Percentiles rank a stretch among this genome's conserved stretches.
phyloP scores from a whole-genome alignment of 2,329 filamentous ascomycete genomes.

The Fusarium keratoplasticum region DNA sequence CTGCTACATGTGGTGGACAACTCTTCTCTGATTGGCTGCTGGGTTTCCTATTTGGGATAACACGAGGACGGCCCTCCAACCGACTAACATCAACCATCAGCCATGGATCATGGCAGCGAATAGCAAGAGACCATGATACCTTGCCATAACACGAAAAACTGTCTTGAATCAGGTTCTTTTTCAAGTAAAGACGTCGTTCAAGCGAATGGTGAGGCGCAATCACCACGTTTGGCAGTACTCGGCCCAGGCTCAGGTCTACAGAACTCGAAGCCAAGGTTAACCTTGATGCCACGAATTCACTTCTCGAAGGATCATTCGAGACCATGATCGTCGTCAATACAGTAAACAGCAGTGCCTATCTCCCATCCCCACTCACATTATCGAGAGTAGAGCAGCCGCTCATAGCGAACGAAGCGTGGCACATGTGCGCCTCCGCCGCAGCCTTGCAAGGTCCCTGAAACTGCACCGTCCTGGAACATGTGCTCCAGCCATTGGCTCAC shows the following conservation, averaged over 20 bases:
- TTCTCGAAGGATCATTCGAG: slow-evolving; percentile 3
- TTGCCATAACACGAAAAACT: background rate
- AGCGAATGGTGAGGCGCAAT: background rate
- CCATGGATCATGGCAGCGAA: slow-evolving; percentile 6
- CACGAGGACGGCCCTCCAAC: slow-evolving; percentile 8
- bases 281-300: background rate
- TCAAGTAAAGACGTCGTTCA: background rate
- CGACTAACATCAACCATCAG: slow-evolving; percentile 30
- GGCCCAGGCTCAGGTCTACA: too few relatives aligned
- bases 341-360: slow-evolving; percentile 18
- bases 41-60: slow-evolving; percentile 14
- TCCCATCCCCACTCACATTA: slow-evolving; percentile 39
- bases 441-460: slow-evolving; percentile 42
- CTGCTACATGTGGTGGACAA: slow-evolving; percentile 42
- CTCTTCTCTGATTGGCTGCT: slow-evolving; percentile 36
- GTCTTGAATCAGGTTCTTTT: background rate
- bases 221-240: background rate
- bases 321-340: slow-evolving; percentile 22
- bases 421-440: slow-evolving; percentile 40
- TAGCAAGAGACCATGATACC: background rate
- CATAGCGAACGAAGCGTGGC: slow-evolving; percentile 42
- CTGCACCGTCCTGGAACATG: slow-evolving; percentile 49
- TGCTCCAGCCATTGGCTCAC: slow-evolving; percentile 58
- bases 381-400: slow-evolving; percentile 23
- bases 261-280: background rate